Evolutionary conservation across 306 rosid species (phyloP), one percentile per base, ranked within the genome.

Genomic region (Fagus sylvatica): DNA sequence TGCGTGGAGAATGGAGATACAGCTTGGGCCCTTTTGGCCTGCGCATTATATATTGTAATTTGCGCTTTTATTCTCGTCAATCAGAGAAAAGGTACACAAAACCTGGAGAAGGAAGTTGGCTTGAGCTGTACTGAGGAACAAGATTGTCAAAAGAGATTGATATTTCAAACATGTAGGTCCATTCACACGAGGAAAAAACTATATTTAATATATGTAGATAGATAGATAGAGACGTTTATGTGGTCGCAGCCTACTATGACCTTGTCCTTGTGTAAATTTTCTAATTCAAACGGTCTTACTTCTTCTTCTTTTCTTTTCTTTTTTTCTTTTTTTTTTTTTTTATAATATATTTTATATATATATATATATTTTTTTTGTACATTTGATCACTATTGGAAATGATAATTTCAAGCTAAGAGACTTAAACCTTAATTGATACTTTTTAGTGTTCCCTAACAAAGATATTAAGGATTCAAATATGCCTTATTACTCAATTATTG

Each of bases 151-250:
- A 36, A 60, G 70, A 40, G 68, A 41, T 53, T 73, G 71, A 54
- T 73, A 46, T 83, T 85, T 83, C 86, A 88, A 83, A 83, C 79
- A 15, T 64, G 68, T 57, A 74, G 69, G 85, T 72, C 86, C 77
- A 73, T 80, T 74, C 82, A 77, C 57, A 28, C 57, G 43, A 65
- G 61, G 79, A 78, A 69, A 65, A 40, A 57, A 43, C 51, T 46
- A 46, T 46, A 46, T 46, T 36, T 32, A 37, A 34, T 30, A 72
- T 71, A 32, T 65, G 34, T 33, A 32, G 32, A 56, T 2, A 16
- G 13, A 56, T 12, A 2, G 33, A 59, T 11, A 19, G 66, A 22
- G 39, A 30, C 9, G 32, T 59, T 59, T 37, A 53, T 65, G 53
- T 15, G 56, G 73, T 48, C 80, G 51, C 48, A 65, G 39, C 73